These are phyloP conservation scores for Huntiella omanensis DNA, from an alignment of 2,329 filamentous ascomycete species.

Conservation along the genomic window DNA sequence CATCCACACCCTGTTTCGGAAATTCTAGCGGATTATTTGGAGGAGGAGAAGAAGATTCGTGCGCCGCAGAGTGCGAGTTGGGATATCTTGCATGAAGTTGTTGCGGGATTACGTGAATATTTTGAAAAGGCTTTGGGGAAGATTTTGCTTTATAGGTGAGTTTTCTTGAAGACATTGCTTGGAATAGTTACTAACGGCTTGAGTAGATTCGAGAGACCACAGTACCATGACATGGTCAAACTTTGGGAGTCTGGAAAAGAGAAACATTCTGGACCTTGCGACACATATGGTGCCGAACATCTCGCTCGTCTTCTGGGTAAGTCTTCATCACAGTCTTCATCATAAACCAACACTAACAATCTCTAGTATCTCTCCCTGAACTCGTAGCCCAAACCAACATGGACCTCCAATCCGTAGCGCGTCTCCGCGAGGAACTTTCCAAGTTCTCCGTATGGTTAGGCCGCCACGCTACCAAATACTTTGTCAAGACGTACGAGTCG, in stretches of 20 bases:
- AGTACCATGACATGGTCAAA: conserved; percentile 63
- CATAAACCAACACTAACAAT: not conserved
- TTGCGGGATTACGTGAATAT: conserved; percentile 74
- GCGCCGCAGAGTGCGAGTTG: conserved; percentile 48
- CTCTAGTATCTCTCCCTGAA: conserved; percentile 68
- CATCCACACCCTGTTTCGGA: conserved; percentile 53
- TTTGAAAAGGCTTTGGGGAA: conserved; percentile 82
- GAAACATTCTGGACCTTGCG: conserved; percentile 50
- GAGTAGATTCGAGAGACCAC: conserved; percentile 65
- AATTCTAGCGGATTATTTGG: conserved; percentile 66
- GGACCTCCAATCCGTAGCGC: conserved; percentile 77
- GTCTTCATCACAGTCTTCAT: conserved; percentile 15
- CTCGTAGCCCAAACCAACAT: conserved; percentile 95
- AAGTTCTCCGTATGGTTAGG: conserved; percentile 77
- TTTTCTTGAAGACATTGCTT: not conserved
- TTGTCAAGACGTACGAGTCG: conserved; percentile 57
- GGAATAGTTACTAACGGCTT: not conserved
- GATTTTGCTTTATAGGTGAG: conserved; percentile 64
- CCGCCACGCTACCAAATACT: conserved; percentile 58
- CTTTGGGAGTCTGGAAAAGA: conserved; percentile 44
- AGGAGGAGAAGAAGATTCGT: conserved; percentile 48
- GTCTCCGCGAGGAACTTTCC: conserved; percentile 71
- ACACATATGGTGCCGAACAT: conserved; percentile 88
- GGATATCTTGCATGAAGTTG: conserved; percentile 78
- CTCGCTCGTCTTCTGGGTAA: conserved; percentile 73